phyloP scores from a whole-genome alignment of 441 rosid genomes.

The Isatis lusitanica region DNA sequence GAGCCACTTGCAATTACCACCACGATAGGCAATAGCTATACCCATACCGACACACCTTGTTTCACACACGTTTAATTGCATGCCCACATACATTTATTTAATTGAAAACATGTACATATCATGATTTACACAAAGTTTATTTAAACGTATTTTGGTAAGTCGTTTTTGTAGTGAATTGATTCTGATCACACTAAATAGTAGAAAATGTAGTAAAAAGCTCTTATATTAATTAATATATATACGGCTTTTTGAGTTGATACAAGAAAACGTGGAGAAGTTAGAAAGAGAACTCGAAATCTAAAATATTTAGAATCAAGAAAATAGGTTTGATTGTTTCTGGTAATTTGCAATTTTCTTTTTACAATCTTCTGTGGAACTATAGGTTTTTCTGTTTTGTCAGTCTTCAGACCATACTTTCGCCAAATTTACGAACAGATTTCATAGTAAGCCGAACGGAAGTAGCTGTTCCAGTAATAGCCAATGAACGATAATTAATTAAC shows the following conservation, averaged over 20 bases:
- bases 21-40: not conserved
- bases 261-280: not conserved
- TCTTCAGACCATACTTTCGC: slow-evolving; percentile 18
- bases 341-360: not conserved
- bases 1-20: not conserved
- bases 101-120: not conserved
- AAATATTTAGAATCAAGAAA: too few species aligned
- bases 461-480: slow-evolving; percentile 9
- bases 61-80: not conserved
- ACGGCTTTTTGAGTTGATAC: not conserved
- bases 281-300: too few species aligned
- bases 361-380: not conserved
- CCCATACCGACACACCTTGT: not conserved
- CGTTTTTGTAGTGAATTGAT: not conserved
- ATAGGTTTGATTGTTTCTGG: too few species aligned
- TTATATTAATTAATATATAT: too few species aligned
- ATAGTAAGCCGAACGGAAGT: slow-evolving; percentile 5
- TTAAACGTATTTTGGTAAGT: not conserved
- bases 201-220: not conserved
- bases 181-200: not conserved
- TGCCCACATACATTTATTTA: not conserved
- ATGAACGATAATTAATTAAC: not conserved
- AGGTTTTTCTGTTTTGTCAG: not conserved
- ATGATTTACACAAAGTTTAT: not conserved
- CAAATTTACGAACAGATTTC: not conserved